Conservation (phyloP, 169 alveolate genomes). For the Theileria equi region DNA sequence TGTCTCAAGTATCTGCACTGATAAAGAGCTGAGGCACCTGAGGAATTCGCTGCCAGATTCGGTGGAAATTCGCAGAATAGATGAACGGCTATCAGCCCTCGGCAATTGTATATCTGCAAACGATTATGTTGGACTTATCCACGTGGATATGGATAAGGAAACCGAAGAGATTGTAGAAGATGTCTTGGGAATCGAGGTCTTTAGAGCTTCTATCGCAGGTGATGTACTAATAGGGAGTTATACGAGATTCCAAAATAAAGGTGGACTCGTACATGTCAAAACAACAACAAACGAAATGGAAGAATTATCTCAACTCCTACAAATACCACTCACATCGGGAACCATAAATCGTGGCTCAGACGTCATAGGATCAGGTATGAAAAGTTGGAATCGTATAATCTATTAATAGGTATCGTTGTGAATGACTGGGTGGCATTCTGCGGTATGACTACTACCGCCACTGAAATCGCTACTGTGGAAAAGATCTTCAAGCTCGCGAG, state of each 20-base stretch:
- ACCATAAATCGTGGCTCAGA: constrained; percentile 99
- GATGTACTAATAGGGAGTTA: constrained; percentile 97
- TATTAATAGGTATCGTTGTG: constrained; percentile 92
- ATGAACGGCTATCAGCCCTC: constrained; percentile 96
- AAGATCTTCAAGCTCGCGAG: constrained; percentile 89
- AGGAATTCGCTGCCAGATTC: constrained; percentile 95
- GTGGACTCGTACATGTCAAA: constrained; percentile 96
- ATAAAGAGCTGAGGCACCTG: constrained; percentile 92
- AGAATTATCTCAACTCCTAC: constrained; percentile 92
- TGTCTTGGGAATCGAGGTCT: constrained; percentile 96
- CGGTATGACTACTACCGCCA: constrained; percentile 98
- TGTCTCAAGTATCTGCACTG: constrained; percentile 97
- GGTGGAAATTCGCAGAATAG: constrained; percentile 92
- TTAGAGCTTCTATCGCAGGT: constrained; percentile 98
- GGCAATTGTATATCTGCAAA: constrained; percentile 98
- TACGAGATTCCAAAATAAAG: constrained; percentile 92
- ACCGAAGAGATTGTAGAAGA: constrained; percentile 98
- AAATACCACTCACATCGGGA: constrained; percentile 97
- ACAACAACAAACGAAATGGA: constrained; percentile 97
- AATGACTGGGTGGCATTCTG: constrained; percentile 99
- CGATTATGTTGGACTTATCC: constrained; percentile 97
- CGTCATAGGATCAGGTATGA: constrained; percentile 85
- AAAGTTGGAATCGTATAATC: background rate
- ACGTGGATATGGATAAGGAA: constrained; percentile 97
- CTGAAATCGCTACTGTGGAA: constrained; percentile 95